Evolutionary conservation across 805 yeast genomes (phyloP).

Genomic region (Pichia californica): DNA sequence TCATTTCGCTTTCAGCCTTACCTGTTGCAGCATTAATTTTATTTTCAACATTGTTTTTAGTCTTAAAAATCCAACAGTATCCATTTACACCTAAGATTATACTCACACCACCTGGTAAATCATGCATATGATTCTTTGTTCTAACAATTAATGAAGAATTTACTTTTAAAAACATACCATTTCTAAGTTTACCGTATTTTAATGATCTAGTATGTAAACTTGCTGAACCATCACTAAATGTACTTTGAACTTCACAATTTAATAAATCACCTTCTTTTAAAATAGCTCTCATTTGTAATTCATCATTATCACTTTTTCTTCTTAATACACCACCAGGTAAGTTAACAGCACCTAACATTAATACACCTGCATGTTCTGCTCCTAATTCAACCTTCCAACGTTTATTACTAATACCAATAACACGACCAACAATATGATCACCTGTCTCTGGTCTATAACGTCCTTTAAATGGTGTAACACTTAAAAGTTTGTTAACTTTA

Average conservation of each 20-base stretch:
- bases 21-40: neutral
- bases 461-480: slow-evolving; percentile 82
- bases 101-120: slow-evolving; percentile 90
- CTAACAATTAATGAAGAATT: slow-evolving; percentile 80
- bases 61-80: slow-evolving; percentile 82
- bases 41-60: slow-evolving; percentile 29
- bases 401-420: slow-evolving; percentile 87
- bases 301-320: slow-evolving; percentile 92
- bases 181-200: slow-evolving; percentile 90
- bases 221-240: slow-evolving; percentile 86
- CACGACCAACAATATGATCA: slow-evolving; percentile 90
- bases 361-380: slow-evolving; percentile 84
- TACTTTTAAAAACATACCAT: slow-evolving; percentile 76
- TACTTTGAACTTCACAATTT: slow-evolving; percentile 91
- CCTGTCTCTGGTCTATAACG: slow-evolving; percentile 93
- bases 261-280: slow-evolving; percentile 93
- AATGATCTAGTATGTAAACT: slow-evolving; percentile 92
- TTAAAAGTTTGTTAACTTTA: slow-evolving; percentile 77
- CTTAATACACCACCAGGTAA: slow-evolving; percentile 95
- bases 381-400: slow-evolving; percentile 98
- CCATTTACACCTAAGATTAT: slow-evolving; percentile 93
- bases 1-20: slow-evolving; percentile 34
- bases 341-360: slow-evolving; percentile 92
- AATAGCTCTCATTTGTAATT: slow-evolving; percentile 89
- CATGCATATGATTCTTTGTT: slow-evolving; percentile 80